Evolutionary conservation across 2,329 filamentous ascomycete genomes (phyloP).

Genomic region (Fonsecaea erecta): DNA sequence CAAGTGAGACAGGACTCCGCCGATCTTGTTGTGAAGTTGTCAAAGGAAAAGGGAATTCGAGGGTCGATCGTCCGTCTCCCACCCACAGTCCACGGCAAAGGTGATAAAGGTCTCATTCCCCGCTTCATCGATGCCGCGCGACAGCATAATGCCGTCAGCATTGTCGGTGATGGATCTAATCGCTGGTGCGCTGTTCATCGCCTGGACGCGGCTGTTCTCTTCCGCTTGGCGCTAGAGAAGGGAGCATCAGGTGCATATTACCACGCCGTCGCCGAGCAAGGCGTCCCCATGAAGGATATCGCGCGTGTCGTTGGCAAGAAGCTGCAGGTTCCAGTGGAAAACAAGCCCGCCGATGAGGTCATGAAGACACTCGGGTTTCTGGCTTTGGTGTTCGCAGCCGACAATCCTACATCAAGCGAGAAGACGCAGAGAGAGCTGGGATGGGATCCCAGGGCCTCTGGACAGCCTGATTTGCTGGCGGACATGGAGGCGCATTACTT

Average conservation of each 20-base stretch:
- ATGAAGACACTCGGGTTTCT: constrained; percentile 41
- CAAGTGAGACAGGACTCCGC: constrained; percentile 32
- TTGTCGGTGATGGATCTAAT: constrained; percentile 45
- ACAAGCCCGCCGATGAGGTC: constrained; percentile 41
- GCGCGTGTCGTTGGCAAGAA: constrained; percentile 44
- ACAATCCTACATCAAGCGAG: constrained; percentile 45
- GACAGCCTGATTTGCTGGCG: constrained; percentile 37
- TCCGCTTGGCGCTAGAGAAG: constrained; percentile 48
- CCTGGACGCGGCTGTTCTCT: constrained; percentile 47
- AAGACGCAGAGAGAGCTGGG: constrained; percentile 46
- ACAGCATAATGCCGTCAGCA: constrained; percentile 41
- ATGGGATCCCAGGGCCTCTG: constrained; percentile 40
- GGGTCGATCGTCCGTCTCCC: constrained; percentile 47
- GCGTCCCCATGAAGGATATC: constrained; percentile 45
- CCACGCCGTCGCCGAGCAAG: constrained; percentile 47
- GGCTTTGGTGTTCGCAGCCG: constrained; percentile 32
- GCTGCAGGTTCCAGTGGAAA: constrained; percentile 42
- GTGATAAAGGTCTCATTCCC: constrained; percentile 42
- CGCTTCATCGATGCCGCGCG: constrained; percentile 40
- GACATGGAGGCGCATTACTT: constrained; percentile 42
- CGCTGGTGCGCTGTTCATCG: constrained; percentile 48
- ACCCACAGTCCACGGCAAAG: constrained; percentile 47
- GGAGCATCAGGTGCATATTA: constrained; percentile 43
- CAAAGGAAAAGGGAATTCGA: constrained; percentile 42
- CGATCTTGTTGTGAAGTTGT: constrained; percentile 38